Conservation (phyloP, 306 rosid genomes). For the Cicer pinnatifidum region DNA sequence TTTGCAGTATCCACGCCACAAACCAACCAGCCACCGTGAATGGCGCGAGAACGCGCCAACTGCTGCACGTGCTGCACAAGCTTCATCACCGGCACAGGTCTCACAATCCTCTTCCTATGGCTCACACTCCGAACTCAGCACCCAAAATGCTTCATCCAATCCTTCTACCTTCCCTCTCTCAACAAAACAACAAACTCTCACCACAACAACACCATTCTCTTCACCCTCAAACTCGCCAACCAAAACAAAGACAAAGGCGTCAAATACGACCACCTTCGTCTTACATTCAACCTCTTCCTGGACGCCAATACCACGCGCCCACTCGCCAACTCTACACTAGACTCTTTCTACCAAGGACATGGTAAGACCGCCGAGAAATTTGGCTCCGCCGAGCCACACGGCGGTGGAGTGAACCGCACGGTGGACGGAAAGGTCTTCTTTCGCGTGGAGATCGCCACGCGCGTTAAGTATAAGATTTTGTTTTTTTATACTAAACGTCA, state of each 20-base stretch:
- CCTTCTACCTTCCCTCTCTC: conserved; percentile 62
- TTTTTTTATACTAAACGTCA: conserved; percentile 60
- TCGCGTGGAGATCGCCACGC: conserved; percentile 65
- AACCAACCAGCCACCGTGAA: background rate
- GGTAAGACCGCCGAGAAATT: conserved; percentile 52
- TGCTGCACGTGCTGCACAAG: conserved; percentile 39
- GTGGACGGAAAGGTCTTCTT: conserved; percentile 38
- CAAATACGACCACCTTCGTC: conserved; percentile 51
- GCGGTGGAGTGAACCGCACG: conserved; percentile 46
- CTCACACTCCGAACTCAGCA: conserved; percentile 55
- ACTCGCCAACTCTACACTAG: conserved; percentile 35
- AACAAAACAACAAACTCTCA: conserved; percentile 39
- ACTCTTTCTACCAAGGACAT: conserved; percentile 71
- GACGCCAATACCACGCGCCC: conserved; percentile 27
- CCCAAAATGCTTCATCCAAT: conserved; percentile 57
- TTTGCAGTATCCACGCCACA: background rate
- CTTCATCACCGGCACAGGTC: conserved; percentile 34
- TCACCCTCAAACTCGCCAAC: conserved; percentile 50
- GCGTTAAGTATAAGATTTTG: conserved; percentile 66
- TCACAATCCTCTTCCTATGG: conserved; percentile 47
- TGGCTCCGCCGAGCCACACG: background rate
- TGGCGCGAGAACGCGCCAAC: background rate
- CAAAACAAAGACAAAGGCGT: conserved; percentile 71
- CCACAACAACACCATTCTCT: conserved; percentile 43
- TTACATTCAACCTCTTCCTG: conserved; percentile 45